Conservation (phyloP, 306 rosid genomes). For the Prunus mume region DNA sequence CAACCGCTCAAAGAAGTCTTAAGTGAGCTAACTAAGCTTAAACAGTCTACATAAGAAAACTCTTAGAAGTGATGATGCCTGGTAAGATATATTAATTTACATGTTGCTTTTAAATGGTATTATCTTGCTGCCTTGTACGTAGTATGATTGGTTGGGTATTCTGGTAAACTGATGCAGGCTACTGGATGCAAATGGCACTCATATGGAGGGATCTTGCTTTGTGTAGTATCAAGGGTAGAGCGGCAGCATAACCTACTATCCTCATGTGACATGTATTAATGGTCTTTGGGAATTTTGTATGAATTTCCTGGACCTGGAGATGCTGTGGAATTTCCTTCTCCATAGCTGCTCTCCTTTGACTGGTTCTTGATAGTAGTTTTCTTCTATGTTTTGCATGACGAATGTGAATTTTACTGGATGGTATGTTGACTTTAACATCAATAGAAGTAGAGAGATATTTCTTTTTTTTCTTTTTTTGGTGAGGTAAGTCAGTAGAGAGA, state of each 20-base stretch:
- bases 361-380: background rate
- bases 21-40: constrained; percentile 57
- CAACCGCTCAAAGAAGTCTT: constrained; percentile 48
- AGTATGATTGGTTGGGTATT: constrained; percentile 3
- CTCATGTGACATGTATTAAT: background rate
- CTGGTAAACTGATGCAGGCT: constrained; percentile 33
- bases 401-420: background rate
- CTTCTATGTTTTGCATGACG: background rate
- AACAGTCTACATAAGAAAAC: constrained; percentile 27
- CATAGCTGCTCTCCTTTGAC: background rate
- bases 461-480: no score
- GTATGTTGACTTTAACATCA: background rate
- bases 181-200: background rate
- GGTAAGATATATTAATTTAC: constrained; percentile 25
- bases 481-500: background rate
- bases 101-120: background rate
- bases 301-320: background rate
- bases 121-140: background rate
- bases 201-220: constrained; percentile 11
- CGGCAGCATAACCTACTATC: constrained; percentile 1
- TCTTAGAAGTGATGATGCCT: constrained; percentile 20
- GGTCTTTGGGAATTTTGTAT: background rate
- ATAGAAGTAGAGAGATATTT: background rate
- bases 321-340: constrained; percentile 2
- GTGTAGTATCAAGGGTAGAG: constrained; percentile 5